These are phyloP conservation scores for Epichloe festucae DNA, from an alignment of 2,329 filamentous ascomycete species.

Conservation along the genomic window DNA sequence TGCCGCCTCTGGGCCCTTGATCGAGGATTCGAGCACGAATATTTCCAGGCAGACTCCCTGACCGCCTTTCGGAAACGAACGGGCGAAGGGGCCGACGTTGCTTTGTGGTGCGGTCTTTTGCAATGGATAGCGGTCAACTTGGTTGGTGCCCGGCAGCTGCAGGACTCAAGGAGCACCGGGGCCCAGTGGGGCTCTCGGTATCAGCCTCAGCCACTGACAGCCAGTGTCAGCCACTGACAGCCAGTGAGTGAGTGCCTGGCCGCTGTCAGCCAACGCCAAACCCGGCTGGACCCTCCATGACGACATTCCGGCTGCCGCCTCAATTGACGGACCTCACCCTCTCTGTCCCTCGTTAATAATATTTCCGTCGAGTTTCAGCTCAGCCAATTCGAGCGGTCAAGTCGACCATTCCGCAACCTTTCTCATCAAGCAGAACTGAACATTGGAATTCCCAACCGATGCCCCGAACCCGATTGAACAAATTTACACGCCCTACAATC, in stretches of 20 bases:
- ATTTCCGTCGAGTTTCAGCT: background rate
- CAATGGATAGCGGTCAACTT: background rate
- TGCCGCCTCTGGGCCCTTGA: background rate
- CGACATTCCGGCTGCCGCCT: constrained; percentile 5
- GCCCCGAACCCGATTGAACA: background rate
- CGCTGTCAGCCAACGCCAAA: constrained; percentile 1
- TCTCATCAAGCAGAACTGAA: too few species aligned
- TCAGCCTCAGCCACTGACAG: too few species aligned
- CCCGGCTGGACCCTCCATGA: constrained; percentile 5
- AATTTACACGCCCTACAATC: background rate
- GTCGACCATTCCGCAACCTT: too few species aligned
- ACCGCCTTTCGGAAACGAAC: constrained; percentile 6
- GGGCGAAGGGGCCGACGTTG: background rate
- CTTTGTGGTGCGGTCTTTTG: background rate
- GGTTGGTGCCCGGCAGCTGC: background rate
- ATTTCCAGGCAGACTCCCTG: constrained; percentile 1
- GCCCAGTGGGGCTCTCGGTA: background rate
- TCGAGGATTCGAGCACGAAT: background rate
- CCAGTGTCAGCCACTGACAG: background rate
- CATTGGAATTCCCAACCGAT: background rate
- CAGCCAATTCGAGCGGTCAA: too few species aligned
- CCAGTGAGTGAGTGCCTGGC: background rate
- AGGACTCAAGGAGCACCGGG: background rate
- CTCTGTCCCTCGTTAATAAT: background rate
- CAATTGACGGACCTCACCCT: background rate